Base-by-base conservation (phyloP, 306 rosid species). In the Comarum palustre region DNA sequence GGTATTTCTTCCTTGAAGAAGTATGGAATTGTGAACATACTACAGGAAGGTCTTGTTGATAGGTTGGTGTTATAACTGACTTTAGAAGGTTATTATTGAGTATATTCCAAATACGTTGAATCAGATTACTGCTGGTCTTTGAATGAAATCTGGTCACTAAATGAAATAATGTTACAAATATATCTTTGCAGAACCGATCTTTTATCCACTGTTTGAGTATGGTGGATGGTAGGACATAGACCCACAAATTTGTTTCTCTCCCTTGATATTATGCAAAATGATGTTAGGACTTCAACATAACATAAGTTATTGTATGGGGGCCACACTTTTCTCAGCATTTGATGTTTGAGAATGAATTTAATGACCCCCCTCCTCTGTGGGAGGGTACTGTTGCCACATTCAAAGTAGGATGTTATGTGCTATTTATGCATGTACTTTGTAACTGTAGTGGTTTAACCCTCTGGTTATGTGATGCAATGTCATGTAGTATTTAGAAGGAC, bases 1-100 rank as follows among this genome's bases (percentile, higher is more conserved):
- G 95, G 99, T 67, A 77, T 94, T 68, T 78, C 96, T 46, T 85
- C 85, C 80, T 84, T 94, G 89, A 94, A 91, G 86, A 89, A 91
- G 87, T 82, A 87, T 77, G 81, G 83, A 73, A 81, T 94, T 81
- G 91, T 86, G 73, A 78, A 77, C 82, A 76, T 42, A 75, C 89
- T 94, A 72, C 95, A 84, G 75, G 97, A 89, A 78, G 74, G 84
- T 78, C 90, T 94, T 74, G 86, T 82, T 3, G 99, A 91, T 80
- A 94, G 99, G 99, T 94, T 60, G 68, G 82, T 54, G 42, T 25
- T 29, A 20, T 43, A 32, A 22, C 52, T 14, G 47, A 25, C 72
- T 71, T 12, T 45, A 75, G 50, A 43, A 41, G 75, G 39, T 39
- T 25, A 20, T 51, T n/a, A 45, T 45, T 10, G 55, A 50, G 55